A percentile compares a stretch with the other conserved stretches of the same genome.
These are phyloP conservation scores for Naumovozyma castellii DNA, from an alignment of 805 yeast species.

Conservation along the genomic window DNA sequence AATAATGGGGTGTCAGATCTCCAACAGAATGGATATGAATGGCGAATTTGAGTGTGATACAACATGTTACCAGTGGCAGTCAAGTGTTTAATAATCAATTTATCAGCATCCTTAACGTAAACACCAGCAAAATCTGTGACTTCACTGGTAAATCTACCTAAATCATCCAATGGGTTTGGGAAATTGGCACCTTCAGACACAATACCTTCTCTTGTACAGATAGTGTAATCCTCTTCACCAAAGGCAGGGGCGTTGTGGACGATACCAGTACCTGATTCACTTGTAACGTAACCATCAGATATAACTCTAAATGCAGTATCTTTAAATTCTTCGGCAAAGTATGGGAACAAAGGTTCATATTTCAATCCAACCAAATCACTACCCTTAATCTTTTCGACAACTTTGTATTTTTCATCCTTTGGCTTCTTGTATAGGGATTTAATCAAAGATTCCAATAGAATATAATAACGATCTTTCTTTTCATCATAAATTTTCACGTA, in stretches of 20 bases:
- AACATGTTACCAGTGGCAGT: constrained; percentile 70
- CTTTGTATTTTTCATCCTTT: constrained; percentile 72
- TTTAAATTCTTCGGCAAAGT: constrained; percentile 64
- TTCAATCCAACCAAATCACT: constrained; percentile 66
- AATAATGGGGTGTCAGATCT: constrained; percentile 97
- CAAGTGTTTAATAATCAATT: constrained; percentile 74
- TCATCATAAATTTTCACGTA: constrained; percentile 90
- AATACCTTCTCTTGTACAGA: constrained; percentile 66
- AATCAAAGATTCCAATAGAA: constrained; percentile 73
- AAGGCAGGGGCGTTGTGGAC: constrained; percentile 98
- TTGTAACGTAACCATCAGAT: constrained; percentile 74
- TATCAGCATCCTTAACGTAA: constrained; percentile 94
- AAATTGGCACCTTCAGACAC: constrained; percentile 59
- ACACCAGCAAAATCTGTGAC: constrained; percentile 70
- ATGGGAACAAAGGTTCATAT: constrained; percentile 78
- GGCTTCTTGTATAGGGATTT: constrained; percentile 91
- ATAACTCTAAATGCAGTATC: constrained; percentile 78
- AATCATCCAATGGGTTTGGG: constrained; percentile 93
- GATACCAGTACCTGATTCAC: constrained; percentile 97
- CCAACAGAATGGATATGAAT: constrained; percentile 99
- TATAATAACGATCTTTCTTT: constrained; percentile 69
- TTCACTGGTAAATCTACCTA: constrained; percentile 70
- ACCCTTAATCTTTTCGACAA: constrained; percentile 76
- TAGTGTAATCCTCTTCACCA: constrained; percentile 96
- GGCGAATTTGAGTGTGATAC: constrained; percentile 74